Percentiles rank a stretch among this genome's conserved stretches.
Conservation (phyloP, 805 yeast species). For the Spathaspora sp. region DNA sequence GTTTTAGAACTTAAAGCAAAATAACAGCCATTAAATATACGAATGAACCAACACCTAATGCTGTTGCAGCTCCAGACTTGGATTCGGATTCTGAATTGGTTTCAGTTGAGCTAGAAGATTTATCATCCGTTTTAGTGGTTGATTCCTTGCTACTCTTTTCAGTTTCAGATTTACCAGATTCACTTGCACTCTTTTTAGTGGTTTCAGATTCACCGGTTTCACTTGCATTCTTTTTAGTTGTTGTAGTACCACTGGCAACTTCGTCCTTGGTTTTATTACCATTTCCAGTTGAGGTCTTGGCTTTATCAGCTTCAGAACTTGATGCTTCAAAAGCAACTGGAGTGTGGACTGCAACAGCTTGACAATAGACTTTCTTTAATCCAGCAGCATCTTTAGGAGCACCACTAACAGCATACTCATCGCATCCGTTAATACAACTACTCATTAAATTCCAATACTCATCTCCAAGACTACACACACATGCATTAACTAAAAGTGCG, state of each 20-base stretch:
- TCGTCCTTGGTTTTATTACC: not conserved
- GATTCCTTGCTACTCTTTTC: not conserved
- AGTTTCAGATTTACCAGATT: not conserved
- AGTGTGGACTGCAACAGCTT: not conserved
- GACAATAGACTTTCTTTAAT: slow-evolving; percentile 2
- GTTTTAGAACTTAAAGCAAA: not conserved
- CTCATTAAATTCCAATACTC: slow-evolving; percentile 1
- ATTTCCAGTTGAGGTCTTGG: not conserved
- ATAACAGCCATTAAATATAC: not conserved
- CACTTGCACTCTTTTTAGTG: not conserved
- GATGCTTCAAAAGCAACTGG: not conserved
- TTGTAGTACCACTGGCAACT: not conserved
- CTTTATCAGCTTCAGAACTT: not conserved
- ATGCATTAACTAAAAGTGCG: slow-evolving; percentile 1
- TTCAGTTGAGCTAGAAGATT: not conserved
- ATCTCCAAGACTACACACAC: not conserved
- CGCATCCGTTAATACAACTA: not conserved
- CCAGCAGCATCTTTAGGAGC: not conserved
- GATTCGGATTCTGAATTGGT: not conserved
- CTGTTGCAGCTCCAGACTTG: not conserved
- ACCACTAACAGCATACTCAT: not conserved
- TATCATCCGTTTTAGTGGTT: not conserved
- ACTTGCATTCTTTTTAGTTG: not conserved
- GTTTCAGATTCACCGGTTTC: not conserved
- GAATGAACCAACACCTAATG: not conserved